These are phyloP conservation scores for Coelastrella sp. DNA, from an alignment of 139 green algal species.

Conservation along the genomic window DNA sequence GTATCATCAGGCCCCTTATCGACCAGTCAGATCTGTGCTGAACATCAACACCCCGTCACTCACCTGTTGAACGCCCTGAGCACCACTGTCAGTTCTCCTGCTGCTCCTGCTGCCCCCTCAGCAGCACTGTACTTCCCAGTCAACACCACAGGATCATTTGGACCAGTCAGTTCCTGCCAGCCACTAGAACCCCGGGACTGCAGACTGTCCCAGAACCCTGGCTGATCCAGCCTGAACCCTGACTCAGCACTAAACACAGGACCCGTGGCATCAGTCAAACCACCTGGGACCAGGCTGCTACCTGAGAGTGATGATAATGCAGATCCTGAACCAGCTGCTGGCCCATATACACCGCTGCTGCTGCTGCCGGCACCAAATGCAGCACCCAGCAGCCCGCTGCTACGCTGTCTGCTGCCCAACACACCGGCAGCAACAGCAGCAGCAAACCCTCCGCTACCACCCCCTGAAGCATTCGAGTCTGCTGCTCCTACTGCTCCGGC, in stretches of 20 bases:
- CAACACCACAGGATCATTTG: conserved; percentile 61
- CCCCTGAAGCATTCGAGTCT: background rate
- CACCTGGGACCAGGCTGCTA: background rate
- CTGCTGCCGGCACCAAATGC: background rate
- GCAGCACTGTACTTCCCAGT: conserved; percentile 39
- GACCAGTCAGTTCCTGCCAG: conserved; percentile 63
- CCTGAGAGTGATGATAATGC: too few relatives aligned
- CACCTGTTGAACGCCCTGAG: conserved; percentile 53
- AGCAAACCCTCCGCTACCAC: background rate
- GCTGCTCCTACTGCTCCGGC: background rate
- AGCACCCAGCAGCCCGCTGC: conserved; percentile 6
- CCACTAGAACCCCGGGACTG: conserved; percentile 1
- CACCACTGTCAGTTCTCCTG: conserved; percentile 47
- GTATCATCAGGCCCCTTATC: too few relatives aligned
- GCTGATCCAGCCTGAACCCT: conserved; percentile 44
- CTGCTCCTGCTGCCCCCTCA: conserved; percentile 13
- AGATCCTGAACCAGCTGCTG: too few relatives aligned
- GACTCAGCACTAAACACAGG: conserved; percentile 41
- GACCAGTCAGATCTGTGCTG: too few relatives aligned
- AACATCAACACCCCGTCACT: background rate
- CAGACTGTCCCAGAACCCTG: conserved; percentile 45
- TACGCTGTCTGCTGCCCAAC: background rate
- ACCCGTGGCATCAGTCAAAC: conserved; percentile 33
- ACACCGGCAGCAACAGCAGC: background rate
- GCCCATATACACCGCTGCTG: background rate